A percentile compares a stretch with the other conserved stretches of the same genome.
Conservation (phyloP, 2,329 filamentous ascomycete species). For the Cucurbitaria berberidis region DNA sequence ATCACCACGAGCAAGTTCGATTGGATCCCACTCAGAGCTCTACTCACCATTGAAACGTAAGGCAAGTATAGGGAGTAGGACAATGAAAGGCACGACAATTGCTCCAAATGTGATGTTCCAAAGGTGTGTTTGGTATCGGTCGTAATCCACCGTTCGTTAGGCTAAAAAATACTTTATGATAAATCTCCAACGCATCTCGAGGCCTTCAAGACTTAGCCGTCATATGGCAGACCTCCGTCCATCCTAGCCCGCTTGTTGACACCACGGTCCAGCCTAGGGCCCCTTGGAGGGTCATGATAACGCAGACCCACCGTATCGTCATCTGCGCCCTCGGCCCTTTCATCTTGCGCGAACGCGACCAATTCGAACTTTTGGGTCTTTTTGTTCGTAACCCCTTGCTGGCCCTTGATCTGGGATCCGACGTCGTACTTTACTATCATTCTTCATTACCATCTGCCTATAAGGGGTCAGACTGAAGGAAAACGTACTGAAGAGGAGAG, state of each 20-base stretch:
- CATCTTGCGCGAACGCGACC: background rate
- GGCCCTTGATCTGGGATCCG: conserved; percentile 23
- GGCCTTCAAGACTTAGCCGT: too few species aligned
- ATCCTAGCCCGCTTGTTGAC: conserved; percentile 1
- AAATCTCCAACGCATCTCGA: too few species aligned
- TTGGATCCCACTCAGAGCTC: too few species aligned
- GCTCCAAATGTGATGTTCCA: too few species aligned
- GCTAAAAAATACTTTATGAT: too few species aligned
- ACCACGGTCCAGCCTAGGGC: background rate
- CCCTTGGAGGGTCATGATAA: background rate
- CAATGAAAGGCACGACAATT: too few species aligned
- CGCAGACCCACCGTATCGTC: conserved; percentile 21
- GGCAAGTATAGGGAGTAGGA: too few species aligned
- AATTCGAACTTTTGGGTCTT: conserved; percentile 13
- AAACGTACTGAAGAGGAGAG: conserved; percentile 27
- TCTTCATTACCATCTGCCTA: background rate
- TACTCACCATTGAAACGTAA: too few species aligned
- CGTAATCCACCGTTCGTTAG: too few species aligned
- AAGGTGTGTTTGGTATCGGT: too few species aligned
- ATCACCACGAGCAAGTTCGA: background rate
- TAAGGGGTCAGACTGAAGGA: background rate
- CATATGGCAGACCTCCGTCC: conserved; percentile 1
- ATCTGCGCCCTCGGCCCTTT: conserved; percentile 3
- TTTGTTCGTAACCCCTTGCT: conserved; percentile 19
- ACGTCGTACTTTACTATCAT: conserved; percentile 22